Percentiles rank a stretch among this genome's conserved stretches.
These are phyloP conservation scores for Nicotiana sylvestris DNA, from an alignment of 257 asterid genomes.

Conservation along the genomic window DNA sequence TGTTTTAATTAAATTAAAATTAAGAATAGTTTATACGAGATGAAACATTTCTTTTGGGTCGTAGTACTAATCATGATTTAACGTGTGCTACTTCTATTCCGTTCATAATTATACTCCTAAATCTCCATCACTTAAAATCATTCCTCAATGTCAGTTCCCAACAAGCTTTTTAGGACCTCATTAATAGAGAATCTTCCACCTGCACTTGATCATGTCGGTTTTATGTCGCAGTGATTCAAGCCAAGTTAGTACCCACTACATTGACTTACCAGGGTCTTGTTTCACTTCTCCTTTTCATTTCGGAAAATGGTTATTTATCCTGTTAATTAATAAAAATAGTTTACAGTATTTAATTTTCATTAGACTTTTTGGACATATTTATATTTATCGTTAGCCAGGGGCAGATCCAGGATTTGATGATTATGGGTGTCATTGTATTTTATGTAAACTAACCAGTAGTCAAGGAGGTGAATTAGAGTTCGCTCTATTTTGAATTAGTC, in stretches of 20 bases:
- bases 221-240: constrained; percentile 24
- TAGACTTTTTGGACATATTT: too few species aligned
- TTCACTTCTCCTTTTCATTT: neutral
- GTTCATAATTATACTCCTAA: constrained; percentile 19
- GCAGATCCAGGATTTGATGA: too few species aligned
- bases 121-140: constrained; percentile 26
- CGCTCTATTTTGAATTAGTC: too few species aligned
- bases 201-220: constrained; percentile 12
- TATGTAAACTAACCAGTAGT: too few species aligned
- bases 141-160: constrained; percentile 24
- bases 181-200: constrained; percentile 20
- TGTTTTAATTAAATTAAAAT: neutral
- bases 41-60: neutral
- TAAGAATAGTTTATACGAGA: too few species aligned
- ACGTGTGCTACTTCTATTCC: constrained; percentile 17
- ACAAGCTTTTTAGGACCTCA: constrained; percentile 27
- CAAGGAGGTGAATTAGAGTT: too few species aligned
- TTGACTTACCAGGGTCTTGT: neutral
- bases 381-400: too few species aligned
- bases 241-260: constrained; percentile 5
- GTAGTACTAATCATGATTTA: constrained; percentile 22
- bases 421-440: too few species aligned
- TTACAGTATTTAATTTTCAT: too few species aligned
- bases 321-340: too few species aligned
- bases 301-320: too few species aligned